Percentiles rank a stretch among this genome's conserved stretches.
These are phyloP conservation scores for Xylaria multiplex DNA, from an alignment of 2,329 filamentous ascomycete species.

Conservation along the genomic window DNA sequence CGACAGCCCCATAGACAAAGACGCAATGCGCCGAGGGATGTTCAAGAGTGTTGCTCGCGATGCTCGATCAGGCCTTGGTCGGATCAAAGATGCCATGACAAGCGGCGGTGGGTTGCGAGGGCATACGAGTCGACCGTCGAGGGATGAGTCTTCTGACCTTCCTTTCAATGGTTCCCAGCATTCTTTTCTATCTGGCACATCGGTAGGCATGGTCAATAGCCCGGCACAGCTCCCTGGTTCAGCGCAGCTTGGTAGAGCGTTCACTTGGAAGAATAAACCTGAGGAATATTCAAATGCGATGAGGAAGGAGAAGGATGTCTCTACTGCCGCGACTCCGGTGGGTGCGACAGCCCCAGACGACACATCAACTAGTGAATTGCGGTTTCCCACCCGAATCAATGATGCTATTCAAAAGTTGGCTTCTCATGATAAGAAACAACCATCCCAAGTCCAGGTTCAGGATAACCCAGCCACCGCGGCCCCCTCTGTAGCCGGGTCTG, in stretches of 20 bases:
- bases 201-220: conserved; percentile 50
- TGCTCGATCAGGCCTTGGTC: conserved; percentile 81
- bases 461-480: conserved; percentile 53
- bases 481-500: conserved; percentile 67
- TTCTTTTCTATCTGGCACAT: conserved; percentile 52
- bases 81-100: conserved; percentile 83
- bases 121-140: conserved; percentile 65
- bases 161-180: conserved; percentile 50
- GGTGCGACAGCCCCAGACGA: conserved; percentile 31
- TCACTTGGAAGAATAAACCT: conserved; percentile 72
- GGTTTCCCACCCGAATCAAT: conserved; percentile 31
- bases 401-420: conserved; percentile 33
- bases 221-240: conserved; percentile 46
- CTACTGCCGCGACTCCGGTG: conserved; percentile 37
- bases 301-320: conserved; percentile 50
- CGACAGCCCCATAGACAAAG: conserved; percentile 63
- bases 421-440: conserved; percentile 40
- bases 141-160: conserved; percentile 62
- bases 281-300: conserved; percentile 64
- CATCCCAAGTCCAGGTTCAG: conserved; percentile 38
- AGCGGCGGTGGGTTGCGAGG: conserved; percentile 65
- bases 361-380: conserved; percentile 30
- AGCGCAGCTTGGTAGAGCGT: conserved; percentile 59
- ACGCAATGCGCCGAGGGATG: conserved; percentile 70
- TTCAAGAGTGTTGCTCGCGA: conserved; percentile 86